Evolutionary conservation across 75 land plant species (phyloP).

Genomic region (Selaginella moellendorffii): DNA sequence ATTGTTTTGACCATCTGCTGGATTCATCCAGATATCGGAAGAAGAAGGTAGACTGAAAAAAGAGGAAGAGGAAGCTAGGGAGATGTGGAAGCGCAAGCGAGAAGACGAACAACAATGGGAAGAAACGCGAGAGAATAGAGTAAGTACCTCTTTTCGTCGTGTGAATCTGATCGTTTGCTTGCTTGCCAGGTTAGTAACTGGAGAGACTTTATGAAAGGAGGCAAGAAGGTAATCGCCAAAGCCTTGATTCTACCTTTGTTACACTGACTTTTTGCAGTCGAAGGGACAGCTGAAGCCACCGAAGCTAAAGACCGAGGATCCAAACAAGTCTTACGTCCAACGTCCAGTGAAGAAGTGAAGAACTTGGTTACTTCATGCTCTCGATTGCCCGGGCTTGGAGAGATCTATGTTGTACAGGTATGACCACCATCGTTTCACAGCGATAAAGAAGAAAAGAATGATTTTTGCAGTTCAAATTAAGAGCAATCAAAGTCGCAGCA

Average conservation of each 20-base stretch:
- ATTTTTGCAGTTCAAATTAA: too few species aligned
- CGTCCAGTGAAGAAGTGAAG: constrained; percentile 94
- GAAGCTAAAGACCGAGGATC: constrained; percentile 97
- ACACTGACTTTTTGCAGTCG: too few species aligned
- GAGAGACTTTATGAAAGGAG: constrained; percentile 94
- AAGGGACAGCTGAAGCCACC: constrained; percentile 94
- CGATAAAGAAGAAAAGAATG: too few species aligned
- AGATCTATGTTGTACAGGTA: too few species aligned
- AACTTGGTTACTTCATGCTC: too few species aligned
- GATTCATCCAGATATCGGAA: constrained; percentile 61
- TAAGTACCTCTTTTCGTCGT: constrained; percentile 23
- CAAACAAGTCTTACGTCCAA: constrained; percentile 98
- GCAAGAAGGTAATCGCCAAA: constrained; percentile 64
- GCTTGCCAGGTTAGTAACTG: constrained; percentile 80
- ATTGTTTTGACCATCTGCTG: background rate
- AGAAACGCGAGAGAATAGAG: constrained; percentile 91
- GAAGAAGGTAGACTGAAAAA: constrained; percentile 97
- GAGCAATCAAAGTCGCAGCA: too few species aligned
- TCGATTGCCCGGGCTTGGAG: too few species aligned
- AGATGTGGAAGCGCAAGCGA: constrained; percentile 97
- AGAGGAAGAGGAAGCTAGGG: constrained; percentile 93
- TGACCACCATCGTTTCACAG: too few species aligned
- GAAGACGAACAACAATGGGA: constrained; percentile 98
- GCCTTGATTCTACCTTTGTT: too few species aligned
- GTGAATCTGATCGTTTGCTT: constrained; percentile 2